These are phyloP conservation scores for Neocatenulostroma microsporum DNA, from an alignment of 2,329 filamentous ascomycete species.

Conservation along the genomic window DNA sequence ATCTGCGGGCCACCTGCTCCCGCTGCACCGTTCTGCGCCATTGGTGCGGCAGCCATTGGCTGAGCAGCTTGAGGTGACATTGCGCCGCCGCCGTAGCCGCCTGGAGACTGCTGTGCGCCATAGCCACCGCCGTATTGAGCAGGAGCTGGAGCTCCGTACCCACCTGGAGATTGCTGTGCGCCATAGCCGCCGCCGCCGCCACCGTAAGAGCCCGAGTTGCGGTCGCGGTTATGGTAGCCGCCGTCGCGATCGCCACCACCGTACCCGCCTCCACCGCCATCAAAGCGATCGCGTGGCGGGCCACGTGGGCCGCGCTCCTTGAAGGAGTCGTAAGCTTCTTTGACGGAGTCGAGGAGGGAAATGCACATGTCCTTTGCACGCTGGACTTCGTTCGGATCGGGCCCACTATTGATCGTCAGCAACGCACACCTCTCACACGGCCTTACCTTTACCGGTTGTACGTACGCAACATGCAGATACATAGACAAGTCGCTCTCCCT, in stretches of 20 bases:
- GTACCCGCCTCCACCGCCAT: constrained; percentile 28
- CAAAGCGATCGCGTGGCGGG: constrained; percentile 62
- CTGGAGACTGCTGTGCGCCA: too few species aligned
- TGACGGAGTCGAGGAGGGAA: constrained; percentile 78
- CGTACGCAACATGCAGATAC: constrained; percentile 92
- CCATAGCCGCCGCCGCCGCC: constrained; percentile 28
- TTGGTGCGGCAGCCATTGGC: constrained; percentile 4
- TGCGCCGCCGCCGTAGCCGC: constrained; percentile 18
- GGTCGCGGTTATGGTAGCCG: constrained; percentile 32
- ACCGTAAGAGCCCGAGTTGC: constrained; percentile 29
- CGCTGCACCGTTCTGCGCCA: constrained; percentile 6
- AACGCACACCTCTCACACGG: constrained; percentile 6
- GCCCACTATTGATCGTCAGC: constrained; percentile 53
- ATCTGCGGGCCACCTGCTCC: constrained; percentile 25
- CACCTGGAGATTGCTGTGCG: constrained; percentile 27
- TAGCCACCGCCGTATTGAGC: constrained; percentile 2
- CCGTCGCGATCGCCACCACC: constrained; percentile 18
- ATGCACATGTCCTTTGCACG: constrained; percentile 82
- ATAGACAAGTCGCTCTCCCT: constrained; percentile 90
- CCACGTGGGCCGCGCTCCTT: constrained; percentile 58
- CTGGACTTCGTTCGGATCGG: constrained; percentile 77
- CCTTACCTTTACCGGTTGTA: constrained; percentile 15
- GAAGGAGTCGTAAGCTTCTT: constrained; percentile 79
- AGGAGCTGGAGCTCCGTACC: too few species aligned
- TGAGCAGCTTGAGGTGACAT: constrained; percentile 25